These are phyloP conservation scores for Russula virescens DNA, from an alignment of 768 basidiomycete species.

Conservation along the genomic window DNA sequence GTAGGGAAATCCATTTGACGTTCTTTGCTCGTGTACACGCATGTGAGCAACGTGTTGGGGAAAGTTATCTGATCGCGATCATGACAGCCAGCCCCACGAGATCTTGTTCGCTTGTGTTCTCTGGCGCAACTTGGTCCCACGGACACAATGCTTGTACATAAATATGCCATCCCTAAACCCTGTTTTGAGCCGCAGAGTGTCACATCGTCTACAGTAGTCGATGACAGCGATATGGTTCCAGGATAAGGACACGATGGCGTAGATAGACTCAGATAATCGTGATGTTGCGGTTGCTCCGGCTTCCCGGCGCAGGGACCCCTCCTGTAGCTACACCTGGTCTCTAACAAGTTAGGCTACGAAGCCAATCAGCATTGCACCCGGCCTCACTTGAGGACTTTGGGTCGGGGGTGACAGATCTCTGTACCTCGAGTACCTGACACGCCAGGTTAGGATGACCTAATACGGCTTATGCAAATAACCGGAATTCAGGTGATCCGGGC, in stretches of 20 bases:
- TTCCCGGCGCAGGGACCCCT: not conserved
- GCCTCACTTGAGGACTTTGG: too few relatives aligned
- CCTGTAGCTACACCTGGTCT: too few relatives aligned
- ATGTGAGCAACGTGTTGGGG: constrained; percentile 5
- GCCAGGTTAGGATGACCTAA: too few relatives aligned
- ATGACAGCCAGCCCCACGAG: not conserved
- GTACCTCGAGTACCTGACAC: too few relatives aligned
- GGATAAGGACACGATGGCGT: not conserved
- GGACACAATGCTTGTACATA: not conserved
- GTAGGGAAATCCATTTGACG: not conserved
- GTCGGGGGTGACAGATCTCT: too few relatives aligned
- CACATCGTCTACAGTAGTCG: not conserved
- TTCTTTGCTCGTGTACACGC: not conserved
- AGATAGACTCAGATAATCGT: not conserved
- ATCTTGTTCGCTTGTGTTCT: not conserved
- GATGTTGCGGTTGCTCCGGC: not conserved
- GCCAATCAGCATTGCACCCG: too few relatives aligned
- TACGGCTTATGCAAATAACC: too few relatives aligned
- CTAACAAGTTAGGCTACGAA: too few relatives aligned
- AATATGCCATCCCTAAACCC: not conserved
- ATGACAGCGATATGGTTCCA: not conserved
- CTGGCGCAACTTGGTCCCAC: not conserved
- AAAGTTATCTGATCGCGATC: too few relatives aligned
- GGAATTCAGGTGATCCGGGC: too few relatives aligned
- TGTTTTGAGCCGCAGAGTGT: not conserved